Conservation (phyloP, 768 basidiomycete species). For the Leccinum variicolor region DNA sequence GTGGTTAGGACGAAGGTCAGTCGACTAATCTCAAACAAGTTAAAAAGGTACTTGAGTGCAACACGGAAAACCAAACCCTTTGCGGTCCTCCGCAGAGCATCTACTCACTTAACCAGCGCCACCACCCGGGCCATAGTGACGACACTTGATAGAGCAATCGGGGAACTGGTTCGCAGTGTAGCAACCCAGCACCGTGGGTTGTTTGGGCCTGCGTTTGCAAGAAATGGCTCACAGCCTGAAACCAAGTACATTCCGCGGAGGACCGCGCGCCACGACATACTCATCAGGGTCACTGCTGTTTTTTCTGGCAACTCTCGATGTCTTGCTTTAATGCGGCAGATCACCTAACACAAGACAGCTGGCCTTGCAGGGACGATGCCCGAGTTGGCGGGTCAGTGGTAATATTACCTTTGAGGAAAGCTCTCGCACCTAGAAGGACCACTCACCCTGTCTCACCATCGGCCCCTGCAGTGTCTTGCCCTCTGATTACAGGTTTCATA, state of each 20-base stretch:
- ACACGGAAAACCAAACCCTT: not conserved
- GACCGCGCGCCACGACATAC: not conserved
- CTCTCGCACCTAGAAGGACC: not conserved
- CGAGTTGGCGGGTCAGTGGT: not conserved
- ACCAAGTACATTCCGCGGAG: not conserved
- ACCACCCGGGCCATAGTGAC: not conserved
- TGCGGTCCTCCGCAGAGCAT: not conserved
- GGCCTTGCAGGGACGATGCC: not conserved
- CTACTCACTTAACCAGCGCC: not conserved
- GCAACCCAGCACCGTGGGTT: not conserved
- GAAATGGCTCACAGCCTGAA: not conserved
- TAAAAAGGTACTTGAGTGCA: not conserved
- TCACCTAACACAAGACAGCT: not conserved
- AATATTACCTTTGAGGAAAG: not conserved
- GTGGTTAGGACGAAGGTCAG: not conserved
- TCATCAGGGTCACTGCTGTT: not conserved
- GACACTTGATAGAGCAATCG: not conserved
- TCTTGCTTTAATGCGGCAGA: not conserved
- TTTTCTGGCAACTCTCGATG: not conserved
- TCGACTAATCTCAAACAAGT: not conserved
- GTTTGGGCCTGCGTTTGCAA: not conserved
- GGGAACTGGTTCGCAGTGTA: not conserved
- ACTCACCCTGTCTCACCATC: not conserved
- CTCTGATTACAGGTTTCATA: not conserved
- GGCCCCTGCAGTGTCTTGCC: not conserved